Evolutionary conservation across 2,329 filamentous ascomycete genomes (phyloP).

Genomic region (Aspergillus udagawae): DNA sequence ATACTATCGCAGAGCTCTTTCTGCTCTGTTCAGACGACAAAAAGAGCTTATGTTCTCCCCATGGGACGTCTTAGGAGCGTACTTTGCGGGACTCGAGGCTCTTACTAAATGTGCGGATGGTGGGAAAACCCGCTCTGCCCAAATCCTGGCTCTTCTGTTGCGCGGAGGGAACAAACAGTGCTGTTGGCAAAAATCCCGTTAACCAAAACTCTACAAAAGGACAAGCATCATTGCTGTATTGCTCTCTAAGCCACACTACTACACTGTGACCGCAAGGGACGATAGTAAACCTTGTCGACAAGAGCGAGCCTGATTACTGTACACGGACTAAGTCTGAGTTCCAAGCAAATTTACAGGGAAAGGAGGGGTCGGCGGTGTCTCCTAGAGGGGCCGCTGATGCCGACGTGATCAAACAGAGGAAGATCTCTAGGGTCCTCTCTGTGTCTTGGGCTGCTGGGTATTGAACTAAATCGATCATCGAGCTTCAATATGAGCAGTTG

Average conservation of each 20-base stretch:
- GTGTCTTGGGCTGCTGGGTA: not conserved
- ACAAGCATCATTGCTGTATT: not conserved
- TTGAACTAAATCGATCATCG: not conserved
- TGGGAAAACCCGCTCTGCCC: conserved; percentile 18
- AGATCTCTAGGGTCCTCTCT: conserved; percentile 2
- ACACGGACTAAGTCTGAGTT: conserved; percentile 7
- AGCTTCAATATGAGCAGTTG: not conserved
- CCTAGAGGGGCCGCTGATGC: conserved; percentile 16
- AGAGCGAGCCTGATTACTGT: not conserved
- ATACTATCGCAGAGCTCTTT: conserved; percentile 13
- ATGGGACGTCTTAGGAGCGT: conserved; percentile 20
- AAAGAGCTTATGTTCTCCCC: conserved; percentile 18
- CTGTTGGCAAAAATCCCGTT: conserved; percentile 6
- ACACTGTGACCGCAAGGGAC: not conserved
- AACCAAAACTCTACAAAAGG: conserved; percentile 7
- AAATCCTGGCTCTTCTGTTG: conserved; percentile 13
- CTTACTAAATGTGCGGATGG: conserved; percentile 26
- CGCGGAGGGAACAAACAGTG: conserved; percentile 11
- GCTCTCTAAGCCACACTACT: not conserved
- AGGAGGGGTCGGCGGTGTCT: conserved; percentile 18
- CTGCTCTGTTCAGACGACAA: conserved; percentile 19
- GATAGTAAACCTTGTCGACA: not conserved
- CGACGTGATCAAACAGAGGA: conserved; percentile 11
- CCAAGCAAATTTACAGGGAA: conserved; percentile 9
- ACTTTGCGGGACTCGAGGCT: conserved; percentile 25